Base-by-base conservation (phyloP, 2,329 filamentous ascomycete species). In the Claviceps purpurea region DNA sequence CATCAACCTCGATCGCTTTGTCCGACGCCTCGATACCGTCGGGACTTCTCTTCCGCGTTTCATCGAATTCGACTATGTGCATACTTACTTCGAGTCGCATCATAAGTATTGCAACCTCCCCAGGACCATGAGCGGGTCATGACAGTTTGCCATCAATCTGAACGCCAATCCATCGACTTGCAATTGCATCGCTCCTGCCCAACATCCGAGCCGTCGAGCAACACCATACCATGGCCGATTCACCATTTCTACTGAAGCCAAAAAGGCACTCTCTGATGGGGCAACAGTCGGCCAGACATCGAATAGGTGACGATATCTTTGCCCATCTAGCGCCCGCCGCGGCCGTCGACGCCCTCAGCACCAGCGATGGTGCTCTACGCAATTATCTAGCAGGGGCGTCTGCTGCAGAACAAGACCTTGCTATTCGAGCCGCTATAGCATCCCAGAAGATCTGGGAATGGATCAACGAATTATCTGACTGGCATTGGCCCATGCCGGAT, bases 371-470 rank as follows among this genome's bases (percentile, higher is more conserved):
- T 39, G 65, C 72, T 43, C 64, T 84, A 18, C 76, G 75, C 61
- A 62, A 68, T 47, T 85, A 81, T 62, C 75, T 89, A 54, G 77
- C 82, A 55, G 72, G 71, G 39, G 79, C 84, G 16, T 82, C 83
- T 1, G 68, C 74, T 3, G 69, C 77, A 24, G 85, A 91, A 66
- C 79, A 84, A 59, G 81, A 84, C 16, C 82, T 91, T 65, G 85
- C 83, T 43, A 73, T 84, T 60, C 77, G 80, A 56, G 82, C 85
- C 44, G 86, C 86, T 43, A 67, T 82, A 55, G 82, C 85, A 16
- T 85, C 85, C 13, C 79, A 84, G 59, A 81, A 78, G 56, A 79
- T 93, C 56, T 77, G 84, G 65, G 76, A 79, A 61, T 93, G 87
- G 87, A 73, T 86, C 26, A 72, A 79, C n/a, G 87, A 93, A 70